These are phyloP conservation scores for Colletotrichum spinosum DNA, from an alignment of 2,329 filamentous ascomycete genomes.

Conservation along the genomic window DNA sequence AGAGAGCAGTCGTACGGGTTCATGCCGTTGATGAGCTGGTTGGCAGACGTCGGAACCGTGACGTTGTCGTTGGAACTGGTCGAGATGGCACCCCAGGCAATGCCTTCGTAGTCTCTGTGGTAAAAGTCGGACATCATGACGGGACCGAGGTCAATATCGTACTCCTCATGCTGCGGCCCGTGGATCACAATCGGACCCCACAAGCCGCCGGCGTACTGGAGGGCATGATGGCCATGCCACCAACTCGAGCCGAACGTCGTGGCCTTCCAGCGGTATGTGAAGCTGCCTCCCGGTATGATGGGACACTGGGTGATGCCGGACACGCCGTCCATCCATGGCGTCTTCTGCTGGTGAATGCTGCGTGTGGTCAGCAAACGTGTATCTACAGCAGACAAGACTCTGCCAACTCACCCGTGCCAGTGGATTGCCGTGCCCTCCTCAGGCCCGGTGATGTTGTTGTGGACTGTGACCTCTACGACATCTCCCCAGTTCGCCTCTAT, in stretches of 20 bases:
- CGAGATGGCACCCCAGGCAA: constrained; percentile 60
- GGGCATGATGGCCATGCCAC: constrained; percentile 70
- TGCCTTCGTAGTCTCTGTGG: constrained; percentile 57
- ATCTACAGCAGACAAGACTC: fast-evolving
- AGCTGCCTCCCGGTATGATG: constrained; percentile 61
- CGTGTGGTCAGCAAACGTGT: neutral
- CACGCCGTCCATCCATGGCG: constrained; percentile 62
- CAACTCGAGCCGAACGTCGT: constrained; percentile 66
- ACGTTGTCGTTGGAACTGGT: constrained; percentile 55
- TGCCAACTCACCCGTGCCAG: constrained; percentile 30
- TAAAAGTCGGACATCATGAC: constrained; percentile 71
- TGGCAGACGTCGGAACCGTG: constrained; percentile 46
- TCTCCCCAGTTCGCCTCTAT: constrained; percentile 35
- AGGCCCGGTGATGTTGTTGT: constrained; percentile 33
- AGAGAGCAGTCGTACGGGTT: constrained; percentile 54
- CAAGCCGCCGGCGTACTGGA: constrained; percentile 64
- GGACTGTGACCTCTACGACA: constrained; percentile 23
- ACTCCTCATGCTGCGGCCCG: constrained; percentile 62
- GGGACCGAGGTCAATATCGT: constrained; percentile 69
- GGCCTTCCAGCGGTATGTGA: constrained; percentile 68
- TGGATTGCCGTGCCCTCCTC: constrained; percentile 36
- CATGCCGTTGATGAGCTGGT: constrained; percentile 58
- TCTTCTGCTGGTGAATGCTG: constrained; percentile 30
- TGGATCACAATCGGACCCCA: constrained; percentile 70
- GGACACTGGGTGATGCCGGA: constrained; percentile 60